Base-by-base conservation (phyloP, 2,329 filamentous ascomycete genomes). In the Fusarium sp. region DNA sequence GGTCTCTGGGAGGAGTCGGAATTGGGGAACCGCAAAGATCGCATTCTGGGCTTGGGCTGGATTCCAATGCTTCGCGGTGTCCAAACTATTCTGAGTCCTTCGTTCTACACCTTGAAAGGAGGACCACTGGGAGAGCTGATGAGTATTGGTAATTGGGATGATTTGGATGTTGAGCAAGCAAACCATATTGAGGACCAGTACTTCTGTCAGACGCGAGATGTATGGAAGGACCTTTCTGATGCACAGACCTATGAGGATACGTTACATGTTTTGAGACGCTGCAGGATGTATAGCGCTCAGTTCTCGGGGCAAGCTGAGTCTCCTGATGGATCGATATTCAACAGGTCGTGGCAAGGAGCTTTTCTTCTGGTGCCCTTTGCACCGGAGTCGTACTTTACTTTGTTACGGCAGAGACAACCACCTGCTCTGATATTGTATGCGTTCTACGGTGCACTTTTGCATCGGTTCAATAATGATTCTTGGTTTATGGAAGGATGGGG, bases 401-500 rank as follows among this genome's bases (percentile, higher is more conserved):
- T 64, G 1, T 4, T 64, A 1, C 59, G 16, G 3, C 61, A 64
- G 12, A 55, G 61, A 12, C 61, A 64, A 2, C 59, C 59, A 0
- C 61, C 61, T 0, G 61, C 61, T 1, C 24, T 64, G 5, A 32
- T 64, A 0, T 18, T 64, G 3, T 64, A 64, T 20, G 44, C 61
- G 0, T 64, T 49, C 5, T 64, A 64, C 3, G 61, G 61, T 6
- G 51, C 61, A 1, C 24, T 64, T 25, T 9, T 64, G 4, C 59
- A 64, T 16, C 42, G 25, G 13, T 16, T 49, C 3, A 34, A 44
- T 3, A 57, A 64, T 2, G n/a, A 45, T 8, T 57, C 37, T 10
- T 64, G 61, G 61, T 57, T 64, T 12, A 18, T 64, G 44, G 49
- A 64, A 6, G 61, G 61, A 9, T 64, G 61, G 61, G 61, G 61